Evolutionary conservation across 768 basidiomycete genomes (phyloP).

Genomic region (Cantharellus anzutake): DNA sequence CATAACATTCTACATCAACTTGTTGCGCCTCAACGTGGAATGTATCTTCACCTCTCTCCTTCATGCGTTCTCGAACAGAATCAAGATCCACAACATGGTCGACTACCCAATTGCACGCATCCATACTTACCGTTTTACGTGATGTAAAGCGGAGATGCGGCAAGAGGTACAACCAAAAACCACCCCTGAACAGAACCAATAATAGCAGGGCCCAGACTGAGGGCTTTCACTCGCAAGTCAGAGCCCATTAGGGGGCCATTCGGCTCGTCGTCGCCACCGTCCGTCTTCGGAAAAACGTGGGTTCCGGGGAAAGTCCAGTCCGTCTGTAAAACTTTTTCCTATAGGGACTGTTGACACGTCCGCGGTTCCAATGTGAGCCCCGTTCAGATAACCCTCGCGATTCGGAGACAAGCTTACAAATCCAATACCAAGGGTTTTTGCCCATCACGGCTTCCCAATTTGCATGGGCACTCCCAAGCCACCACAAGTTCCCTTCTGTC

Average conservation of each 20-base stretch:
- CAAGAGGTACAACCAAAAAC: too few species aligned
- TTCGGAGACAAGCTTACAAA: constrained; percentile 36
- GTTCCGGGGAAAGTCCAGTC: constrained; percentile 44
- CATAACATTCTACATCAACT: too few species aligned
- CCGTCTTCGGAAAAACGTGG: constrained; percentile 57
- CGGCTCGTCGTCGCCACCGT: constrained; percentile 39
- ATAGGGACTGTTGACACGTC: constrained; percentile 21
- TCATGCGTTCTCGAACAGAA: too few species aligned
- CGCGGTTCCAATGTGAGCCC: neutral
- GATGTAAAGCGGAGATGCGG: too few species aligned
- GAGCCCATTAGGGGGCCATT: constrained; percentile 51
- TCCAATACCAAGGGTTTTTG: constrained; percentile 42
- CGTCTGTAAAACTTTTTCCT: constrained; percentile 39
- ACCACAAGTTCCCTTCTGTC: constrained; percentile 77
- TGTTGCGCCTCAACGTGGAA: too few species aligned
- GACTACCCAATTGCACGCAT: too few species aligned
- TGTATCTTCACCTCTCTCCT: too few species aligned
- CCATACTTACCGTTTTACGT: too few species aligned
- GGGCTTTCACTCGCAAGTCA: constrained; percentile 16
- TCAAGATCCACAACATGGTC: too few species aligned
- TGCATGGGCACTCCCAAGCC: constrained; percentile 37
- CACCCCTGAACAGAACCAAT: too few species aligned
- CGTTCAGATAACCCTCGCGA: neutral
- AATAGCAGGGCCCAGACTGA: too few species aligned
- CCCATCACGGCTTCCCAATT: constrained; percentile 85